These are phyloP conservation scores for Yarrowia divulgata DNA, from an alignment of 805 yeast genomes.

Conservation along the genomic window DNA sequence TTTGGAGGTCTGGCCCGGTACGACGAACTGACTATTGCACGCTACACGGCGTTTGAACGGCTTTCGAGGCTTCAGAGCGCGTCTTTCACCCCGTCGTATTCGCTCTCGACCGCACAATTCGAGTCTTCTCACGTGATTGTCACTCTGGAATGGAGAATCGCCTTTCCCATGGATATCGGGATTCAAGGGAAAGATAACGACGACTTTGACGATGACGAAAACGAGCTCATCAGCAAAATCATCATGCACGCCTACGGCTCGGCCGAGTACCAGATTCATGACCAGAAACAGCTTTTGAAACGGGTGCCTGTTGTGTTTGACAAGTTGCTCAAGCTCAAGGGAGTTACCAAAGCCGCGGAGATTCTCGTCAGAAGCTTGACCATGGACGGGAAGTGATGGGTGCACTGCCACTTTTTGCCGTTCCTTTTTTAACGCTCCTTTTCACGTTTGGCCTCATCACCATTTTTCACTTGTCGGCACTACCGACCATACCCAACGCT, in stretches of 20 bases:
- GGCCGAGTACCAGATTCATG: background rate
- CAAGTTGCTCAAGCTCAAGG: conserved; percentile 15
- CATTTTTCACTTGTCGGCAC: no score
- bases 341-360: background rate
- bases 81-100: background rate
- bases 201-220: conserved; percentile 1
- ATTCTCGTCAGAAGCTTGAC: conserved; percentile 15
- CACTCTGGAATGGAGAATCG: conserved; percentile 14
- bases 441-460: no score
- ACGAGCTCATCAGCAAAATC: background rate
- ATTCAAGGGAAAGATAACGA: background rate
- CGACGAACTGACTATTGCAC: background rate
- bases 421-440: no score
- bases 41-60: background rate
- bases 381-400: background rate
- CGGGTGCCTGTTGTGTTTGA: conserved; percentile 16
- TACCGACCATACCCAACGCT: no score
- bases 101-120: background rate
- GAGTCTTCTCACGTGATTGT: conserved; percentile 4
- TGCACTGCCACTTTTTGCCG: no score
- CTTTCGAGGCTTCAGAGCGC: background rate
- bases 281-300: background rate
- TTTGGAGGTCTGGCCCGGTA: conserved; percentile 16
- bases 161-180: conserved; percentile 10
- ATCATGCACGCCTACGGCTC: conserved; percentile 16